Base-by-base conservation (phyloP, 164 flowering plant genomes). In the Tetrastigma voinierianum region DNA sequence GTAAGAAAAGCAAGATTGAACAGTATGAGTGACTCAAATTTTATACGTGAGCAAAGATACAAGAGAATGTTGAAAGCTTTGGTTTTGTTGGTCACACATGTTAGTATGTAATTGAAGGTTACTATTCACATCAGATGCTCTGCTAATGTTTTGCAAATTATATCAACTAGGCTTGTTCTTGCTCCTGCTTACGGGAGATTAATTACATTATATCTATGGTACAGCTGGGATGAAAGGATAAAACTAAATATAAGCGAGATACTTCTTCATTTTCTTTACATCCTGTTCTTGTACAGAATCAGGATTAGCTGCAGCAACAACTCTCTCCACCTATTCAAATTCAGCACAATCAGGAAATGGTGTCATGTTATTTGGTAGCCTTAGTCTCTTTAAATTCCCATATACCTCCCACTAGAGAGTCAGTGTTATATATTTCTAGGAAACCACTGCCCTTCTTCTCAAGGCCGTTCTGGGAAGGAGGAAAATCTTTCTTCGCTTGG, bases 341-440 rank as follows among this genome's bases (percentile, higher is more conserved):
- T 16, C 59, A 60, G 16, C 20, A 58, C 21, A 62, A 23, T 54
- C 17, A 69, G 51, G 21, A 25, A 12, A 12, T n/a, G 5, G 4
- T 21, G 9, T 53, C 21, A 53, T 10, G 10, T 10, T 15, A 9
- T 14, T 9, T 18, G 18, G 10, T 17, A 53, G 21, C n/a, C n/a
- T n/a, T 16, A 16, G 4, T 18, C 20, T 15, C 40, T 53, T 10
- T 12, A 51, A 46, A 19, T 16, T 45, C 18, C 20, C 4, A 3
- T 53, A 9, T 74, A 88, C 99, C 97, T 96, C 98, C 66, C 87
- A 96, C 87, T 21, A 96, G 82, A 52, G 89, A 80, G 68, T 90
- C 99, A 3, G 99, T 96, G 63, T 89, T 93, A 59, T 89, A 85
- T 74, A 96, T 80, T 70, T 90, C 91, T 54, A 96, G 89, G 62